Conservation (phyloP, 116 monocot genomes). For the Posidonia oceanica region DNA sequence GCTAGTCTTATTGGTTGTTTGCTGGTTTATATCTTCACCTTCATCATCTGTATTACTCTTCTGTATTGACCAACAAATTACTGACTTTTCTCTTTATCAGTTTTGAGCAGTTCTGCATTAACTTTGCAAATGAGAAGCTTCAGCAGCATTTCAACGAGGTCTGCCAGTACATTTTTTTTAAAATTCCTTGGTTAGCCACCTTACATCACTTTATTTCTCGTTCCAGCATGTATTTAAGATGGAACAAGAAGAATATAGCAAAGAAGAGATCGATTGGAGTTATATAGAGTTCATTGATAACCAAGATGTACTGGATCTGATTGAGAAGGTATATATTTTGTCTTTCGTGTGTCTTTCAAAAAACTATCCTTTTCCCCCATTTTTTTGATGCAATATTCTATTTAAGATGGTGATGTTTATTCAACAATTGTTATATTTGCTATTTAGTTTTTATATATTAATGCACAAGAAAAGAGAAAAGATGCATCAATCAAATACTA, state of each 20-base stretch:
- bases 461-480: too few species aligned
- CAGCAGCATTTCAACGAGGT: slow-evolving; percentile 99
- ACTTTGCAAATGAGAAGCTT: slow-evolving; percentile 97
- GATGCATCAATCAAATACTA: too few species aligned
- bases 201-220: slow-evolving; percentile 3
- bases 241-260: slow-evolving; percentile 95
- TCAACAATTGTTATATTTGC: too few species aligned
- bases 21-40: too few species aligned
- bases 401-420: not conserved
- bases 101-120: slow-evolving; percentile 99
- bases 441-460: too few species aligned
- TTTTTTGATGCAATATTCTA: not conserved
- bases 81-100: slow-evolving; percentile 16
- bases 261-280: slow-evolving; percentile 92
- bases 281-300: slow-evolving; percentile 97
- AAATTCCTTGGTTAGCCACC: not conserved
- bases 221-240: slow-evolving; percentile 97
- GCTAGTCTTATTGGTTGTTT: too few species aligned
- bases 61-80: not conserved
- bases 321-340: slow-evolving; percentile 66
- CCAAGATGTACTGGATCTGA: slow-evolving; percentile 87
- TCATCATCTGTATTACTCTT: not conserved
- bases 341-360: not conserved
- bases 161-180: not conserved
- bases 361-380: not conserved